These are phyloP conservation scores for Singerocomus rubriflavus DNA, from an alignment of 1,284 basidiomycete species.

Conservation along the genomic window DNA sequence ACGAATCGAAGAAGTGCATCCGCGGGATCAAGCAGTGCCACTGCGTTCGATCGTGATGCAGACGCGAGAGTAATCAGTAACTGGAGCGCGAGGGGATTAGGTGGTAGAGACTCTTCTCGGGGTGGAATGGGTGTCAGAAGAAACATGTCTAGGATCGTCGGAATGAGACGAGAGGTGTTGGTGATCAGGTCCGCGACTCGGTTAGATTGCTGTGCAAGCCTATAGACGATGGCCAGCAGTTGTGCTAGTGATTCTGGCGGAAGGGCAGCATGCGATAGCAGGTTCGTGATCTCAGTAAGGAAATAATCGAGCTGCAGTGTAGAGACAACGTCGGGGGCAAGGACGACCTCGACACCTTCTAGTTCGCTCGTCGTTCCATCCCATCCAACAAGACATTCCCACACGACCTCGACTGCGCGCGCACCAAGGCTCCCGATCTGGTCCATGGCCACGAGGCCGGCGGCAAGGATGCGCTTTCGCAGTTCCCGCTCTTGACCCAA, in stretches of 20 bases:
- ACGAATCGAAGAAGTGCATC: constrained; percentile 79
- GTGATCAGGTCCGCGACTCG: constrained; percentile 54
- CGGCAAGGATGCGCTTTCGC: constrained; percentile 58
- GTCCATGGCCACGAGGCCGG: constrained; percentile 59
- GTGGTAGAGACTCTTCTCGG: constrained; percentile 30
- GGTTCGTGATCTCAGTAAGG: constrained; percentile 47
- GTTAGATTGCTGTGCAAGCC: constrained; percentile 58
- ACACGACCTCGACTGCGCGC: constrained; percentile 64
- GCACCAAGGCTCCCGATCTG: constrained; percentile 69
- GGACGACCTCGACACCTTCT: constrained; percentile 45
- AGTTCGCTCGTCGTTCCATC: constrained; percentile 39
- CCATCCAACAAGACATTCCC: constrained; percentile 68
- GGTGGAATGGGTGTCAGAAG: constrained; percentile 50
- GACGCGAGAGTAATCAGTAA: constrained; percentile 60
- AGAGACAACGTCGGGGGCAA: constrained; percentile 34
- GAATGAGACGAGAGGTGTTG: constrained; percentile 51
- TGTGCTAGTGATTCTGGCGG: constrained; percentile 52
- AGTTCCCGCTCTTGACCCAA: constrained; percentile 43
- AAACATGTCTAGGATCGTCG: constrained; percentile 53
- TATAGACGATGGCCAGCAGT: constrained; percentile 61
- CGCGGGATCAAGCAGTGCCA: constrained; percentile 50
- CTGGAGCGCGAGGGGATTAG: constrained; percentile 54
- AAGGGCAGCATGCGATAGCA: constrained; percentile 41
- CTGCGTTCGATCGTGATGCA: constrained; percentile 68
- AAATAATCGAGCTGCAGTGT: constrained; percentile 54